phyloP scores from a whole-genome alignment of 768 basidiomycete species.

The Pleurotus citrinopileatus region DNA sequence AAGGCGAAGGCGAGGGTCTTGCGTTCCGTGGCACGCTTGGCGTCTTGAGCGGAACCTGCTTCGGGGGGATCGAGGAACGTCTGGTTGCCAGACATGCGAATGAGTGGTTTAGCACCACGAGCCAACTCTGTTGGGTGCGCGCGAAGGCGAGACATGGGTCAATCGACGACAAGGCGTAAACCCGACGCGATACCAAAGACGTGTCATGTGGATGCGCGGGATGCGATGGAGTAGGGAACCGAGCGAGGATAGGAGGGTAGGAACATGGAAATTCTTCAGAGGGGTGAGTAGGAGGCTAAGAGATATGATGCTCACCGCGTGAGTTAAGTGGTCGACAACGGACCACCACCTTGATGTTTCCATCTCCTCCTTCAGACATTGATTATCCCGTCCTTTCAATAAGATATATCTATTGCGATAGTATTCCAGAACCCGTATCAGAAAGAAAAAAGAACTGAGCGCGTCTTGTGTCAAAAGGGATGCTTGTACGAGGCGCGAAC shows the following conservation, averaged over 20 bases:
- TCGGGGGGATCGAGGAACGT: slow-evolving; percentile 93
- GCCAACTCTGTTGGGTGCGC: slow-evolving; percentile 64
- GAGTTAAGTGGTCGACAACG: slow-evolving; percentile 97
- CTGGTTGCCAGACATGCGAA: slow-evolving; percentile 93
- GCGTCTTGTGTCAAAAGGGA: neutral
- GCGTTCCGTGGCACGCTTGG: slow-evolving; percentile 85
- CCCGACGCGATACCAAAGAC: too few species aligned
- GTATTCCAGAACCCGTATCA: neutral
- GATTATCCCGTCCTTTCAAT: slow-evolving; percentile 8
- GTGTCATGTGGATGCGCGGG: too few species aligned
- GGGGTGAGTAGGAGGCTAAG: too few species aligned
- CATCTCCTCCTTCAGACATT: slow-evolving; percentile 79
- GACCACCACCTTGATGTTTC: slow-evolving; percentile 90
- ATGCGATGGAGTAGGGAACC: too few species aligned
- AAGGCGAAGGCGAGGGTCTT: slow-evolving; percentile 91
- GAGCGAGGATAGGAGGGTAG: neutral
- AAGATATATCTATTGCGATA: neutral
- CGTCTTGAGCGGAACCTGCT: slow-evolving; percentile 57
- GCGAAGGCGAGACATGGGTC: neutral
- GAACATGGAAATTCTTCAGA: slow-evolving; percentile 7
- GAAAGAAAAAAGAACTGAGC: neutral
- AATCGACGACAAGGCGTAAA: too few species aligned
- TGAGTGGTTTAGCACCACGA: slow-evolving; percentile 89
- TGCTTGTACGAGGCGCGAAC: neutral
- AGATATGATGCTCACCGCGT: slow-evolving; percentile 86